Evolutionary conservation across 768 basidiomycete species (phyloP).

Genomic region (Neoboletus brunneissimus): DNA sequence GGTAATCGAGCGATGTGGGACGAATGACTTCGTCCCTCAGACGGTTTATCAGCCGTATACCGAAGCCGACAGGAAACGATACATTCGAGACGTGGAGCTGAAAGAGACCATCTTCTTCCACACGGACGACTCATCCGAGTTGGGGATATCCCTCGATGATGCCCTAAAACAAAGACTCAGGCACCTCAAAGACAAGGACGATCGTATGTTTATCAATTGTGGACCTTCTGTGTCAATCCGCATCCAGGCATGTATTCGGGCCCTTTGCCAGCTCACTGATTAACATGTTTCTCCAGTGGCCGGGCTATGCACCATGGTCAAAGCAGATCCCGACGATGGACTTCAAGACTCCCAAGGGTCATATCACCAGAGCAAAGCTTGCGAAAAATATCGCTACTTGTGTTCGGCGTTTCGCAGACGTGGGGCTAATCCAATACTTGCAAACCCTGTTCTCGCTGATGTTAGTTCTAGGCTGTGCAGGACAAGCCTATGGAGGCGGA

Average conservation of each 20-base stretch:
- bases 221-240: conserved; percentile 81
- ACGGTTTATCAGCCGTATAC: conserved; percentile 74
- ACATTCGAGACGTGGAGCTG: conserved; percentile 67
- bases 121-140: conserved; percentile 49
- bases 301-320: conserved; percentile 74
- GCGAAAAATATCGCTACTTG: conserved; percentile 81
- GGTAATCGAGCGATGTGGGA: conserved; percentile 19
- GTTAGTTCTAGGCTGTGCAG: conserved; percentile 44
- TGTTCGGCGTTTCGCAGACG: conserved; percentile 63
- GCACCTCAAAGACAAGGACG: conserved; percentile 55
- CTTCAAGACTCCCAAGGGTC: conserved; percentile 73
- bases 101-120: conserved; percentile 65
- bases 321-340: conserved; percentile 82
- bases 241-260: conserved; percentile 51
- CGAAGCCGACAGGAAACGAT: conserved; percentile 70
- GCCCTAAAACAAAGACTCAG: conserved; percentile 59
- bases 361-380: conserved; percentile 72
- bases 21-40: conserved; percentile 64
- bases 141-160: conserved; percentile 62
- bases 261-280: background rate
- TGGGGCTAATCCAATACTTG: conserved; percentile 26
- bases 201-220: conserved; percentile 65
- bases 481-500: conserved; percentile 59
- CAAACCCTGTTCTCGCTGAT: conserved; percentile 1
- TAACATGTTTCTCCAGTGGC: conserved; percentile 53